phyloP scores from a whole-genome alignment of 2,329 filamentous ascomycete genomes.

The Acephala macrosclerotiorum region DNA sequence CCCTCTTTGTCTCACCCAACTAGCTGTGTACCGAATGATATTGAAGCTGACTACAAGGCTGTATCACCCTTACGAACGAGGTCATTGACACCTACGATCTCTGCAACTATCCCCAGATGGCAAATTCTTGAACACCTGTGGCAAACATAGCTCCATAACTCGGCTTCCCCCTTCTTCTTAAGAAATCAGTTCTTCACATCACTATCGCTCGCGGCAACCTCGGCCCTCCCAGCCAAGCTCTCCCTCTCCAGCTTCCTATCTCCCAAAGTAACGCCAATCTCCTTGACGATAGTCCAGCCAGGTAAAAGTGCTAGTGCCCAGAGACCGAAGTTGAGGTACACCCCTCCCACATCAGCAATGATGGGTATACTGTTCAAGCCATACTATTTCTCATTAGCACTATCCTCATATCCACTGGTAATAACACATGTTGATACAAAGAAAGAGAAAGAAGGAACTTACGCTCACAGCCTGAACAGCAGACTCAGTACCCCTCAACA shows the following conservation, averaged over 20 bases:
- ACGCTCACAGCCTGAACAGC: constrained; percentile 75
- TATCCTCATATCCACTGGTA: background rate
- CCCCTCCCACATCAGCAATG: constrained; percentile 69
- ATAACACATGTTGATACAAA: background rate
- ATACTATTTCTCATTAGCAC: constrained; percentile 52
- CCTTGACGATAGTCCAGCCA: constrained; percentile 68
- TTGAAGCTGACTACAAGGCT: too few relatives aligned
- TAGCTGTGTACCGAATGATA: too few relatives aligned
- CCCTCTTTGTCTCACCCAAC: too few relatives aligned
- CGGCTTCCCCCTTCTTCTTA: too few relatives aligned
- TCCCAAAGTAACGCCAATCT: constrained; percentile 39
- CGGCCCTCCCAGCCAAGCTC: constrained; percentile 9
- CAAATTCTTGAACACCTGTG: too few relatives aligned
- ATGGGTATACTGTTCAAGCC: constrained; percentile 67
- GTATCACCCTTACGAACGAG: too few relatives aligned
- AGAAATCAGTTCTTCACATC: background rate
- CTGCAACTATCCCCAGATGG: too few relatives aligned
- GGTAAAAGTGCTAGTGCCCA: constrained; percentile 71
- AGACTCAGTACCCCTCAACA: constrained; percentile 75
- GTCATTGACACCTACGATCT: too few relatives aligned
- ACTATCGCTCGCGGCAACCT: background rate
- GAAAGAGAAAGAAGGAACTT: constrained; percentile 34
- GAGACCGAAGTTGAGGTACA: constrained; percentile 75
- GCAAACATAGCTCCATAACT: too few relatives aligned
- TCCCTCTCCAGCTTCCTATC: constrained; percentile 39